These are phyloP conservation scores for Eremochloa ophiuroides DNA, from an alignment of 176 grass and related monocot species.

Conservation along the genomic window DNA sequence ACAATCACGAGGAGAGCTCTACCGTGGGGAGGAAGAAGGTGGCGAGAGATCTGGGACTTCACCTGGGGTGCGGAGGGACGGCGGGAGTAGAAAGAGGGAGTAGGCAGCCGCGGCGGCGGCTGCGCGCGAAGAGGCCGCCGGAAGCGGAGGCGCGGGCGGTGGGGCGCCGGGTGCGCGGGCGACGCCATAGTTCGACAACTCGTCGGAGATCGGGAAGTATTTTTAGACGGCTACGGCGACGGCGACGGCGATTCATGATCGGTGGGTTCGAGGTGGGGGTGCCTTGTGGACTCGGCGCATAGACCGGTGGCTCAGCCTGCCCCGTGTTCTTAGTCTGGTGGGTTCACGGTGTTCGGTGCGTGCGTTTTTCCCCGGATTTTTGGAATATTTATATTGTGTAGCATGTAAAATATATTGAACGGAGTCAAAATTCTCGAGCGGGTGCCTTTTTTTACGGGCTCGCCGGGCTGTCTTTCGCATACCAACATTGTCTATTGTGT, in stretches of 20 bases:
- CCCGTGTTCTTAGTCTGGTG: neutral
- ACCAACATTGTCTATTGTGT: no score
- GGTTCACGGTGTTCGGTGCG: neutral
- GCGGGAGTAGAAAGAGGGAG: neutral
- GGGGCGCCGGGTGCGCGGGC: neutral
- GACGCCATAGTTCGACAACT: conserved; percentile 8
- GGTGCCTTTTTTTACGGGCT: no score
- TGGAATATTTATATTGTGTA: no score
- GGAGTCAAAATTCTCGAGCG: no score
- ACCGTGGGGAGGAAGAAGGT: neutral
- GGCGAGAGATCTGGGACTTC: conserved; percentile 14
- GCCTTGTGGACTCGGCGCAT: conserved; percentile 11
- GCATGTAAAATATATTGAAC: no score
- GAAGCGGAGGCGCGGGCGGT: conserved; percentile 10
- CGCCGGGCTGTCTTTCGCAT: no score
- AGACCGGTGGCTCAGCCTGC: neutral
- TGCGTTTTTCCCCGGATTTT: no score
- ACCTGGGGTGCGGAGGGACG: conserved; percentile 10
- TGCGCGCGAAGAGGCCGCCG: conserved; percentile 15
- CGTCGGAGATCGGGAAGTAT: conserved; percentile 25
- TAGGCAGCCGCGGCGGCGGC: neutral
- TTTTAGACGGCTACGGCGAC: conserved; percentile 13
- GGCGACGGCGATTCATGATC: neutral
- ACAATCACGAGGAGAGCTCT: neutral
- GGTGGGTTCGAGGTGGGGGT: neutral